phyloP scores from a whole-genome alignment of 257 asterid genomes.

The Jaltomata sinuosa region DNA sequence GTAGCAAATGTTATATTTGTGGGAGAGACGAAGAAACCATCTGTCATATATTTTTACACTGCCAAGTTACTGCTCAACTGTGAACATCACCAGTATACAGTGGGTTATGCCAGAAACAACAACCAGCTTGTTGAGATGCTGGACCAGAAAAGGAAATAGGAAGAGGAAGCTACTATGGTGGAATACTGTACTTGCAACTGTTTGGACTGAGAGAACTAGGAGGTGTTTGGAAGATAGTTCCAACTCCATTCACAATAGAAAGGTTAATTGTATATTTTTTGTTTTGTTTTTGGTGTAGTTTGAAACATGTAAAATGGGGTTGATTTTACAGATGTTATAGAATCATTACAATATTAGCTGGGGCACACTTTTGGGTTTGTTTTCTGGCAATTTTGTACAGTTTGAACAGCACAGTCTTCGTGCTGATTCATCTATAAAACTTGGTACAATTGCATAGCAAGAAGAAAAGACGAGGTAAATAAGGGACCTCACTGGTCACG shows the following conservation, averaged over 20 bases:
- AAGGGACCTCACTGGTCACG: slow-evolving; percentile 99
- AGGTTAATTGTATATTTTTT: not conserved
- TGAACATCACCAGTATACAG: not conserved
- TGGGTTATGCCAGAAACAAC: not conserved
- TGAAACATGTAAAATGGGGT: not conserved
- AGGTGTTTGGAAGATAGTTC: not conserved
- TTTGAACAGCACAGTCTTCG: not conserved
- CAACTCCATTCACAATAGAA: not conserved
- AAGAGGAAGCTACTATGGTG: not conserved
- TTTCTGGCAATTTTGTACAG: not conserved
- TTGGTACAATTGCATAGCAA: not conserved
- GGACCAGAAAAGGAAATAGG: not conserved
- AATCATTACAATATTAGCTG: not conserved
- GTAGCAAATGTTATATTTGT: not conserved
- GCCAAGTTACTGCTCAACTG: not conserved
- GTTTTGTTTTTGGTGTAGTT: not conserved
- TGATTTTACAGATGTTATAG: not conserved
- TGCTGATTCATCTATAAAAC: not conserved
- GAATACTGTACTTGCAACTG: not conserved
- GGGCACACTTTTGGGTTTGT: not conserved
- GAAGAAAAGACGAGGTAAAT: slow-evolving; percentile 51
- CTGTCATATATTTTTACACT: not conserved
- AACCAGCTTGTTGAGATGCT: not conserved
- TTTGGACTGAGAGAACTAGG: not conserved
- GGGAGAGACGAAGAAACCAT: not conserved